phyloP scores from a whole-genome alignment of 306 rosid species.

The Herpetospermum pedunculosum region DNA sequence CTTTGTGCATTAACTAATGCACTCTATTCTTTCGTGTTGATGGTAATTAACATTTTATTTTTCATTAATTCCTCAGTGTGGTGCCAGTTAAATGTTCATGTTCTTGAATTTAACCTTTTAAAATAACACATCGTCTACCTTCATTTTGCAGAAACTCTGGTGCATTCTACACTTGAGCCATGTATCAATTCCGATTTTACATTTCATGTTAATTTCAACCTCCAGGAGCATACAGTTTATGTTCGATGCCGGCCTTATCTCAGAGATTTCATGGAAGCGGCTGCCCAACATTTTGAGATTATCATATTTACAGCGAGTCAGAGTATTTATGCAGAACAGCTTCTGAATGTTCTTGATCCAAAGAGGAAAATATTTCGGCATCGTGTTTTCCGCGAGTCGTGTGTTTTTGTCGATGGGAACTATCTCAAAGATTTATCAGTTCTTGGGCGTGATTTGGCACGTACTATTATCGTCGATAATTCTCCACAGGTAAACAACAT shows the following conservation, averaged over 20 bases:
- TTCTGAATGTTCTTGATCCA: constrained; percentile 89
- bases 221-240: constrained; percentile 77
- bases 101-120: not conserved
- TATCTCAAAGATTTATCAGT: constrained; percentile 92
- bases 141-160: constrained; percentile 81
- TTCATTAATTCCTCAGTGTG: not conserved
- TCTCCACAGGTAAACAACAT: constrained; percentile 72
- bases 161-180: constrained; percentile 87
- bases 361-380: constrained; percentile 91
- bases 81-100: not conserved
- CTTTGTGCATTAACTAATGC: not conserved
- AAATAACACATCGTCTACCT: not conserved
- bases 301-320: constrained; percentile 97
- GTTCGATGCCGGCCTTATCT: constrained; percentile 99
- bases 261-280: constrained; percentile 65
- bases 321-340: constrained; percentile 98
- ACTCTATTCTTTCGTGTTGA: not conserved
- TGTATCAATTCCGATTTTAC: constrained; percentile 89
- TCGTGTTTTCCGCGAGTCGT: constrained; percentile 89
- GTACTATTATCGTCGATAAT: constrained; percentile 69
- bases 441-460: constrained; percentile 95
- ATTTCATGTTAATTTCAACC: constrained; percentile 80
- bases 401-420: constrained; percentile 94
- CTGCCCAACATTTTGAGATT: constrained; percentile 75
- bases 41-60: not conserved